Base-by-base conservation (phyloP, 2,329 filamentous ascomycete genomes). In the Rhytidhysteron rufulum region DNA sequence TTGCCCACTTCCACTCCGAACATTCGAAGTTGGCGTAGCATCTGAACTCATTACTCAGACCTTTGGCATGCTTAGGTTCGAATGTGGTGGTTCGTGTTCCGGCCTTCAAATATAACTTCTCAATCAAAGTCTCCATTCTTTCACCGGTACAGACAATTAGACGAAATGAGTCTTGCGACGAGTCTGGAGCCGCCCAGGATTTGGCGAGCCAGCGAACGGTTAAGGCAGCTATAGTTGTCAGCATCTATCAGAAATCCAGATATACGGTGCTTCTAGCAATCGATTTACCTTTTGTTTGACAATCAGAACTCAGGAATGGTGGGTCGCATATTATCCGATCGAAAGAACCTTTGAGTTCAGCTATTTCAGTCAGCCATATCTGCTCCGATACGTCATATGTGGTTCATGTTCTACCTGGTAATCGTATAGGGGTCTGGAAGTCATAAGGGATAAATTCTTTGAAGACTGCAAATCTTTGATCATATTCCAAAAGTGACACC, bases 21-120 rank as follows among this genome's bases (percentile, higher is more conserved):
- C 81, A 79, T 60, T 87, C 82, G 56, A 87, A 90, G 57, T 87
- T 90, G 18, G 86, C 79, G 56, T 88, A 91, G 62, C 84, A 89
- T 56, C 79, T 77, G 59, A 89, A 93, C 63, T 88, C 85, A 56
- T 93, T 93, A 63, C 84, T 86, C 44, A 93, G 66, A 0, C 84
- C 84, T 46, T 80, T 79, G n/a, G 78, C 74, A 55, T 91, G 87
- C 47, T 74, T 70, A 4, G 83, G 81, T 53, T 83, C 78, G 57
- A 82, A 89, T 1, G 76, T 79, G 1, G 86, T 90, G 4, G 81
- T 82, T 39, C 62, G 68, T 20, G 85, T 65, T 2, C 82, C 82
- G 24, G 80, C 69, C 32, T 79, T 73, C 34, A 70, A 69, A 61
- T 90, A 90, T n/a, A 91, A 68, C 59, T 79, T 84, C 39, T 63